These are phyloP conservation scores for Kwoniella sp. DNA, from an alignment of 768 basidiomycete species.

Conservation along the genomic window DNA sequence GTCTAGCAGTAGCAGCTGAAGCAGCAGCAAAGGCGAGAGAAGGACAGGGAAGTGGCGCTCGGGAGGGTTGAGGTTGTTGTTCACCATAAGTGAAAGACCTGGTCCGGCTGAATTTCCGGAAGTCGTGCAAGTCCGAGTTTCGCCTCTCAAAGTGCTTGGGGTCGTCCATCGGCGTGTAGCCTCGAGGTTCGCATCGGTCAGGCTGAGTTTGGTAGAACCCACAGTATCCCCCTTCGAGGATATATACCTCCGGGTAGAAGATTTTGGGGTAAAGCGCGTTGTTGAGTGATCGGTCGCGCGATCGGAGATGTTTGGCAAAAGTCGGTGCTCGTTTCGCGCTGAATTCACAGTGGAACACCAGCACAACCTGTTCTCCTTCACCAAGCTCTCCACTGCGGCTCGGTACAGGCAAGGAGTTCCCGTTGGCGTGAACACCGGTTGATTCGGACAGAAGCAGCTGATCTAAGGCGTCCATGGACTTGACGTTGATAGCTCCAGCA, in stretches of 20 bases:
- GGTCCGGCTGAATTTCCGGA: slow-evolving; percentile 87
- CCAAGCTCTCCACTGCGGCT: slow-evolving; percentile 67
- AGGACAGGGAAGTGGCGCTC: slow-evolving; percentile 35
- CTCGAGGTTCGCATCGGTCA: slow-evolving; percentile 73
- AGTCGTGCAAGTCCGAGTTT: slow-evolving; percentile 83
- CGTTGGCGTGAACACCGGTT: slow-evolving; percentile 49
- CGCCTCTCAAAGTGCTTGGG: slow-evolving; percentile 77
- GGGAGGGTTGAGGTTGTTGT: slow-evolving; percentile 24
- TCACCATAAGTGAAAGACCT: slow-evolving; percentile 95
- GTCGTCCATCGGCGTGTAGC: slow-evolving; percentile 94
- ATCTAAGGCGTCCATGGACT: slow-evolving; percentile 75
- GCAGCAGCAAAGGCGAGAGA: slow-evolving; percentile 52
- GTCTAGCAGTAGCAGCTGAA: slow-evolving; percentile 56
- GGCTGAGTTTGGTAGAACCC: slow-evolving; percentile 74
- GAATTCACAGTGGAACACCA: slow-evolving; percentile 98
- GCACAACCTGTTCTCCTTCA: slow-evolving; percentile 69
- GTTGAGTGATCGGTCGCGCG: slow-evolving; percentile 85
- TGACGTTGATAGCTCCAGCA: slow-evolving; percentile 86
- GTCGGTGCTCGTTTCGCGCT: slow-evolving; percentile 93
- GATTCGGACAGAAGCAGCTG: slow-evolving; percentile 66
- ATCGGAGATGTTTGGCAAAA: slow-evolving; percentile 90
- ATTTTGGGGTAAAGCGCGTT: slow-evolving; percentile 86
- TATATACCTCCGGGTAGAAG: slow-evolving; percentile 94
- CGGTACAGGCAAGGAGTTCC: slow-evolving; percentile 55
- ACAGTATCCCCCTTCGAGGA: slow-evolving; percentile 94